phyloP scores from a whole-genome alignment of 257 asterid species.

The Echites panduratus region DNA sequence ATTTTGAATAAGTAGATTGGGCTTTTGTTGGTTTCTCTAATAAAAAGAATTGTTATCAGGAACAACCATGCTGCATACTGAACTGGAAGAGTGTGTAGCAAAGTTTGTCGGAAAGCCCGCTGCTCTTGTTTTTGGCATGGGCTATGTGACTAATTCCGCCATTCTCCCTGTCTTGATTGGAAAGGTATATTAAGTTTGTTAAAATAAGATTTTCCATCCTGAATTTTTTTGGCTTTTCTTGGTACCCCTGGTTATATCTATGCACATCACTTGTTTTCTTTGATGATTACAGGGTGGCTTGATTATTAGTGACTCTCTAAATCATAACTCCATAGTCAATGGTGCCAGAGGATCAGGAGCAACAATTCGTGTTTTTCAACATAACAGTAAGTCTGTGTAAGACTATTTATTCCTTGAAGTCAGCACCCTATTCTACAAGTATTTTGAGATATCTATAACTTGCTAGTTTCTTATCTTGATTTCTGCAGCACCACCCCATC shows the following conservation, averaged over 20 bases:
- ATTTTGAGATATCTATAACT: conserved; percentile 1
- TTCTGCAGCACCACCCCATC: conserved; percentile 72
- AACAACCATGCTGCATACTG: conserved; percentile 70
- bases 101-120: conserved; percentile 89
- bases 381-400: conserved; percentile 58
- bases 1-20: neutral
- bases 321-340: conserved; percentile 94
- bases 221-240: neutral
- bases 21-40: conserved; percentile 3
- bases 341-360: conserved; percentile 99
- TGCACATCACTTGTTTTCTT: conserved; percentile 16
- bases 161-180: conserved; percentile 82
- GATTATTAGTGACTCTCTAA: conserved; percentile 91
- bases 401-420: conserved; percentile 5
- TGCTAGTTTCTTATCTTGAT: conserved; percentile 20
- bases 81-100: conserved; percentile 87
- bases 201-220: conserved; percentile 1
- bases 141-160: conserved; percentile 92
- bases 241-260: neutral
- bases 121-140: conserved; percentile 94
- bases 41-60: conserved; percentile 37
- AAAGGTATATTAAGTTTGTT: conserved; percentile 50
- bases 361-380: conserved; percentile 91
- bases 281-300: conserved; percentile 65
- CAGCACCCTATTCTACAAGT: conserved; percentile 4